Percentiles rank a stretch among this genome's conserved stretches.
Conservation (phyloP, 805 yeast species). For the Candida coleopterorum region DNA sequence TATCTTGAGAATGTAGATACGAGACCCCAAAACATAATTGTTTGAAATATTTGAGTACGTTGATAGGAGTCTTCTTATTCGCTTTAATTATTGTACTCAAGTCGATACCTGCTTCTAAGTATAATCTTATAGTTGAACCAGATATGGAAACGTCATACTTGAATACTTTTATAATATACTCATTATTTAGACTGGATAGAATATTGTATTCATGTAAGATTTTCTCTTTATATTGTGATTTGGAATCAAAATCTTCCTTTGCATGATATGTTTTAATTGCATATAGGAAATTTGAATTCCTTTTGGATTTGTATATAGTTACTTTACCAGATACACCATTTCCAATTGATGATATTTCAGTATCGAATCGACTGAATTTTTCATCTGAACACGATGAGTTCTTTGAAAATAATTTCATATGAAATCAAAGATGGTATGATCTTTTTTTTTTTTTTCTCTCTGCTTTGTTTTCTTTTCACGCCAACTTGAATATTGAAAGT, state of each 20-base stretch:
- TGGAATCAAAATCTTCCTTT: slow-evolving; percentile 36
- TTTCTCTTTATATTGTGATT: slow-evolving; percentile 34
- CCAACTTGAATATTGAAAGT: too few relatives aligned
- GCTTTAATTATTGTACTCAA: slow-evolving; percentile 13
- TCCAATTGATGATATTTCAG: slow-evolving; percentile 16
- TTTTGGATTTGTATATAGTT: slow-evolving; percentile 11
- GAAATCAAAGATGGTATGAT: too few relatives aligned
- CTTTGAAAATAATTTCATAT: too few relatives aligned
- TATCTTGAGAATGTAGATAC: slow-evolving; percentile 31
- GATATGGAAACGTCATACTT: slow-evolving; percentile 22
- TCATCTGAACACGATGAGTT: too few relatives aligned
- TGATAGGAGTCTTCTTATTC: slow-evolving; percentile 3
- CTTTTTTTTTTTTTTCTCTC: too few relatives aligned
- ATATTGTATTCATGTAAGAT: slow-evolving; percentile 33
- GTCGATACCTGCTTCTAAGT: slow-evolving; percentile 30
- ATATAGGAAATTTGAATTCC: slow-evolving; percentile 10
- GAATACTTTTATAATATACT: slow-evolving; percentile 30
- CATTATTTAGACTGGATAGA: slow-evolving; percentile 23
- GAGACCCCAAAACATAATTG: slow-evolving; percentile 37
- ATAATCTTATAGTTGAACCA: slow-evolving; percentile 22
- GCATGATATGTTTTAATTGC: slow-evolving; percentile 46
- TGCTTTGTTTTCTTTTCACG: too few relatives aligned
- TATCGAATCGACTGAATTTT: slow-evolving; percentile 55
- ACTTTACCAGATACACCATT: slow-evolving; percentile 15
- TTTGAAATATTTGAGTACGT: slow-evolving; percentile 29